Conservation (phyloP, 176 grass and related monocot species). For the Ensete glaucum region DNA sequence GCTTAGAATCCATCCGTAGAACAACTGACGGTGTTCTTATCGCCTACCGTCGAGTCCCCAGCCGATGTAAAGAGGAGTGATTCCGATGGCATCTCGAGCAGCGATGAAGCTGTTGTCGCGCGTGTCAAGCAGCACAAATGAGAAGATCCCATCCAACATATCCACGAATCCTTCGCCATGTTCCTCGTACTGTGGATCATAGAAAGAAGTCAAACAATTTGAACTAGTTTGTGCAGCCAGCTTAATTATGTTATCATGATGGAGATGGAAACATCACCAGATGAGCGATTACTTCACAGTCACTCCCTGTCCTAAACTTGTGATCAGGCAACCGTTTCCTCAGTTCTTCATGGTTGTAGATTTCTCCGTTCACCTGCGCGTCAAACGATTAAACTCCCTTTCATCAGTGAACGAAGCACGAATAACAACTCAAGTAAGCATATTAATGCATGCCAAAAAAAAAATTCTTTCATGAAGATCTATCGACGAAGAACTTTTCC, state of each 20-base stretch:
- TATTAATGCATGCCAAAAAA: no score
- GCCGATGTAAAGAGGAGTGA: slow-evolving; percentile 94
- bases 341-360: slow-evolving; percentile 90
- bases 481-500: no score
- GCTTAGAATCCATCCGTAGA: not conserved
- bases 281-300: slow-evolving; percentile 95
- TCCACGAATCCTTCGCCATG: slow-evolving; percentile 80
- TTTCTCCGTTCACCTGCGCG: slow-evolving; percentile 76
- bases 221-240: no score
- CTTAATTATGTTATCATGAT: not conserved
- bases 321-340: slow-evolving; percentile 57
- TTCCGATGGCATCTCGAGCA: slow-evolving; percentile 80
- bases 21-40: not conserved
- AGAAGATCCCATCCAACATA: slow-evolving; percentile 94
- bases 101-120: slow-evolving; percentile 64
- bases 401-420: not conserved
- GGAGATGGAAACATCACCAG: slow-evolving; percentile 33
- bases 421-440: not conserved
- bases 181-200: slow-evolving; percentile 54
- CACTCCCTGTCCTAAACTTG: slow-evolving; percentile 82
- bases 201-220: no score
- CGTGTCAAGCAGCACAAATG: slow-evolving; percentile 77
- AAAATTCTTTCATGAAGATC: no score
- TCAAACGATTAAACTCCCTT: not conserved
- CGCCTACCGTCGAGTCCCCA: slow-evolving; percentile 73